Base-by-base conservation (phyloP, 768 basidiomycete genomes). In the Auricularia cornea region DNA sequence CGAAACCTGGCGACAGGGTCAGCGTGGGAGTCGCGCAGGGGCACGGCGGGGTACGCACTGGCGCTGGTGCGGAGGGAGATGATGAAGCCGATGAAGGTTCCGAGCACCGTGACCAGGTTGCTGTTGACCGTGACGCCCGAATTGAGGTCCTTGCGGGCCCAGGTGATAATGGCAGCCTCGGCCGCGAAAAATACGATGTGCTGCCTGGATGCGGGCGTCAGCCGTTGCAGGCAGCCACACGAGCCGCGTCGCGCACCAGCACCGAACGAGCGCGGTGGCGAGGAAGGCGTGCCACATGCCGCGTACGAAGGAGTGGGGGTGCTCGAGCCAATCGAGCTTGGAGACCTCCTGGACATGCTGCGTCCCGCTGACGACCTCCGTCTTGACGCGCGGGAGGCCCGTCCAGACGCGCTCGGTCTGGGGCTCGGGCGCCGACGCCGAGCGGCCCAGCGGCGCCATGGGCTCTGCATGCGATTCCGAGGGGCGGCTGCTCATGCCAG, bases 221-320 rank as follows among this genome's bases (percentile, higher is more conserved):
- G 12, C 10, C 6, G 14, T 4, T 4, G 12, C 54, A 10, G 26
- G 54, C 16, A 26, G 54, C 29, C 16, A 57, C 6, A 11, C 14
- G 10, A 3, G 54, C 16, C 16, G 6, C 54, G 28, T 10, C 5
- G 16, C 26, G 54, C 54, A 57, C 30, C 54, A 57, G 28, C 30
- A 57, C 10, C 54, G 16, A 26, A 57, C 16, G 28, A 57, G 54
- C 26, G 54, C 54, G 11, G 54, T 57, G 6, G 54, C 54, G 26
- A 57, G 54, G 26, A 57, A 57, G 54, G 54, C 54, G 8, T 57
- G 54, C 54, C 54, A 57, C 54, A 57, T 57, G 26, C 54, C 54
- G 30, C 54, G 54, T 2, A 57, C 16, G 20, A 57, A 57, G 28
- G 54, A 57, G 30, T 57, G 54, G 10, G 54, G 54, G 54, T 57